Evolutionary conservation across 2,329 filamentous ascomycete species (phyloP), one percentile per base, ranked within the genome.

Genomic region (Pseudogymnoascus pannorum): DNA sequence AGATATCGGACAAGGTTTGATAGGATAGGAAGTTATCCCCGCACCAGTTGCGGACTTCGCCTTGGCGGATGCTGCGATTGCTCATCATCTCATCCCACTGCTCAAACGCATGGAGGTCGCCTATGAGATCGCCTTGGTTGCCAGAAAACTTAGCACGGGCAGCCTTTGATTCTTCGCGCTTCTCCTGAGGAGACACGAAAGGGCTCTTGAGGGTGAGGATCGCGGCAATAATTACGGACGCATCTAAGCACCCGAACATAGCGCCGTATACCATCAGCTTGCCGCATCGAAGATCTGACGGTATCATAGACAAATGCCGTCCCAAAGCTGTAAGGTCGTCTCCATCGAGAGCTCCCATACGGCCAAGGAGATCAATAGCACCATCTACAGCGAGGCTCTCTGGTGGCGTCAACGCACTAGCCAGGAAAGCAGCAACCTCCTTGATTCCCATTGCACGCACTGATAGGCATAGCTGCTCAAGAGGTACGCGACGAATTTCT

Each of bases 231-330:
- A 89, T 92, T 61, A 97, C 81, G 66, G 88, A 92, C 59, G 93
- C 86, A 69, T 96, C 91, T 5, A 97, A 81, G 70, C 93, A 97
- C 33, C 90, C 90, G 70, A 99, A 97, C 62, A 95, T 92, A 14
- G 91, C 88, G 5, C 94, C 94, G 70, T 95, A 96, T 3, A 99
- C 90, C 81, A 99, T 91, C 33, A 99, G 81, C 75, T 99, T 99
- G 51, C 90, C 91, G 72, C 92, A 95, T 26, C 93, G 86, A 57
- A 99, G 80, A 71, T 99, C 94, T 0, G 93, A 91, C 1, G 94
- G 94, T 58, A 99, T 92, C 85, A 95, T 91, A 16, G 92, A 89
- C n/a, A 99, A 80, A 75, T 97, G 94, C 60, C 89, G 87, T 38
- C 94, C 94, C 54, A 99, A 85, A 2, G 92, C 92, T 0, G 94